Evolutionary conservation across 805 yeast species (phyloP).

Genomic region (Kazachstania africana): DNA sequence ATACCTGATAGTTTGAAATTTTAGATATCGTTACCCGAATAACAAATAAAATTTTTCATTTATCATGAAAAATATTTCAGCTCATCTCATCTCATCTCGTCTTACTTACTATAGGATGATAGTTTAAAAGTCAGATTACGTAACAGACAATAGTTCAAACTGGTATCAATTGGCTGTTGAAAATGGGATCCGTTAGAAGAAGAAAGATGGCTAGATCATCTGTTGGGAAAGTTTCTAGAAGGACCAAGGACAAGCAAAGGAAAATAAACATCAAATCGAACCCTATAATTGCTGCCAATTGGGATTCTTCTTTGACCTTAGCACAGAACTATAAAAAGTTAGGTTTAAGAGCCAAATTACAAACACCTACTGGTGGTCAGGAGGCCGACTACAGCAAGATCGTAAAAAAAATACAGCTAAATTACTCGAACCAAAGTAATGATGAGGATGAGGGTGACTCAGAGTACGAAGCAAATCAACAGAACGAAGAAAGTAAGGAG

Average conservation of each 20-base stretch:
- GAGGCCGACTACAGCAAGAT: slow-evolving; percentile 43
- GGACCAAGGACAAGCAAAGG: slow-evolving; percentile 57
- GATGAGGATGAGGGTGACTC: slow-evolving; percentile 19
- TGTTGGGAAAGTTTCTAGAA: slow-evolving; percentile 56
- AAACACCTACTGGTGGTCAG: slow-evolving; percentile 68
- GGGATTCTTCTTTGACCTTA: slow-evolving; percentile 78
- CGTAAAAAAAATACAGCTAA: slow-evolving; percentile 27
- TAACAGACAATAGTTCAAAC: too few species aligned
- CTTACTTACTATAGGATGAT: too few species aligned
- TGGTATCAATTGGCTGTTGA: too few species aligned
- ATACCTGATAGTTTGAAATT: too few species aligned
- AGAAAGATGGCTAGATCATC: slow-evolving; percentile 73
- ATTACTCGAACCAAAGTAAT: slow-evolving; percentile 10
- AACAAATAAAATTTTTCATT: too few species aligned
- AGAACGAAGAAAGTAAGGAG: slow-evolving; percentile 9
- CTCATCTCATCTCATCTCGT: too few species aligned
- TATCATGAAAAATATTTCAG: too few species aligned
- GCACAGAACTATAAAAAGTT: slow-evolving; percentile 76
- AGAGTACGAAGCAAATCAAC: slow-evolving; percentile 27
- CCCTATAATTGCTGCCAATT: slow-evolving; percentile 75
- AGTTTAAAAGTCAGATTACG: too few species aligned
- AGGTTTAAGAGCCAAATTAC: slow-evolving; percentile 62
- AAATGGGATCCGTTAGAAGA: slow-evolving; percentile 67
- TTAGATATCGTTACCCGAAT: too few species aligned
- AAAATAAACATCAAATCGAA: slow-evolving; percentile 55